Percentiles rank a stretch among this genome's conserved stretches.
These are phyloP conservation scores for Neofusicoccum ribis DNA, from an alignment of 2,329 filamentous ascomycete genomes.

Conservation along the genomic window DNA sequence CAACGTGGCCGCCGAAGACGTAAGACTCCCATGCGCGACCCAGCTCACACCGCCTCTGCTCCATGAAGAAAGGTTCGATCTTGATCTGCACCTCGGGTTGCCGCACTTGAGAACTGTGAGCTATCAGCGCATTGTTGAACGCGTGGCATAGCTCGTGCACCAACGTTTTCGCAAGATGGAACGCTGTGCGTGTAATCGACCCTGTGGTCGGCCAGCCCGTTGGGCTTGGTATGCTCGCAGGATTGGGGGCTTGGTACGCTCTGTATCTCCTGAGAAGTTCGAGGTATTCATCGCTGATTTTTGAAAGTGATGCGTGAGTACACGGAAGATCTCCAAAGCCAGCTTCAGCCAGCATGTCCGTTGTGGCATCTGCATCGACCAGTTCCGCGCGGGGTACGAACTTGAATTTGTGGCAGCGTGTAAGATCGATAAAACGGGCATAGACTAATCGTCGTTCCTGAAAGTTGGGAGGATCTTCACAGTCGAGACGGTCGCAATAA, in stretches of 20 bases:
- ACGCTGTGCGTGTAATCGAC: constrained; percentile 7
- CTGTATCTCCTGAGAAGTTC: not conserved
- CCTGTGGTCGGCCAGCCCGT: constrained; percentile 2
- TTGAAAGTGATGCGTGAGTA: not conserved
- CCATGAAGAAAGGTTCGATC: constrained; percentile 21
- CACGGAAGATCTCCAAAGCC: not conserved
- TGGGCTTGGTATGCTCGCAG: not conserved
- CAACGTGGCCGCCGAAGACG: constrained; percentile 14
- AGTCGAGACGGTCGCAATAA: not conserved
- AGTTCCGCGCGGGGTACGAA: not conserved
- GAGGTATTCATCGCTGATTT: constrained; percentile 9
- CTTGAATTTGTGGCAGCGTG: not conserved
- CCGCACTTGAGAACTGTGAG: not conserved
- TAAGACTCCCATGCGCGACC: constrained; percentile 18
- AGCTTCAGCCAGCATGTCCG: not conserved
- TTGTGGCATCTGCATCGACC: constrained; percentile 11
- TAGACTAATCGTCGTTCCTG: too few species aligned
- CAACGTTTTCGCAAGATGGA: constrained; percentile 20
- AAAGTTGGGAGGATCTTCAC: not conserved
- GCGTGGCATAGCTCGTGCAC: constrained; percentile 20
- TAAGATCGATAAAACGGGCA: not conserved
- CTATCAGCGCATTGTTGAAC: constrained; percentile 8
- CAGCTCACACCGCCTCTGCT: constrained; percentile 15
- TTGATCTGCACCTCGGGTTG: not conserved
- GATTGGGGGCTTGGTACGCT: not conserved